Evolutionary conservation across 495 filamentous ascomycete species (phyloP).

Genomic region (Lasiosphaeria ovina): DNA sequence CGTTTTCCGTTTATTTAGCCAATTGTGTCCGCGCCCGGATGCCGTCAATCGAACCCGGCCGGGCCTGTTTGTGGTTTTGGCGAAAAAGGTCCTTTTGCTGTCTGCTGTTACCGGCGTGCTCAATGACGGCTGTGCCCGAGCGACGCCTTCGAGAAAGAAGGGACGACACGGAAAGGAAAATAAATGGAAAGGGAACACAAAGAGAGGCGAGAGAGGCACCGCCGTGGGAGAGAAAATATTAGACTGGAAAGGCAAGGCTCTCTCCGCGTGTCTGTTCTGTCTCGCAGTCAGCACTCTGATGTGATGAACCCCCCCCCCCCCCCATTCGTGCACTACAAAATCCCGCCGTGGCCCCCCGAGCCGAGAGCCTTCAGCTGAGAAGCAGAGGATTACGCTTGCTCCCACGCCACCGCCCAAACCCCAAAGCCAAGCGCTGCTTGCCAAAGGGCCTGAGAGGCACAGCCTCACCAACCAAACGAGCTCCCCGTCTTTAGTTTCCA

Average conservation of each 20-base stretch:
- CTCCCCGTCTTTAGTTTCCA: not conserved
- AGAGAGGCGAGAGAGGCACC: no score
- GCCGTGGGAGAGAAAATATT: no score
- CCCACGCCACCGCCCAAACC: constrained; percentile 3
- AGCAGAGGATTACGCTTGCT: constrained; percentile 15
- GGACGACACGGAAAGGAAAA: no score
- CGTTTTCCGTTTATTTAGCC: no score
- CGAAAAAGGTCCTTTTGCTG: no score
- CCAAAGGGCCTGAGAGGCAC: constrained; percentile 21
- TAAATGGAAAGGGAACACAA: no score
- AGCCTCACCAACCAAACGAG: constrained; percentile 21
- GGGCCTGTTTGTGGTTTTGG: no score
- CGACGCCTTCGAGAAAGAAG: no score
- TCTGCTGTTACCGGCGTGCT: no score
- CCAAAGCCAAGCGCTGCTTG: constrained; percentile 1
- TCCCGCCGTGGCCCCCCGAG: not conserved
- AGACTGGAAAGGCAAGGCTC: not conserved
- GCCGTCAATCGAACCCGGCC: no score
- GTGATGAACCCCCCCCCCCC: not conserved
- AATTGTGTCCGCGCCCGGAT: no score
- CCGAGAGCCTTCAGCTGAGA: not conserved
- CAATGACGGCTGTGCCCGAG: no score
- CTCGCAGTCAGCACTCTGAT: constrained; percentile 1
- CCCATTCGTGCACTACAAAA: not conserved
- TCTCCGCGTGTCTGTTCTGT: not conserved